phyloP scores from a whole-genome alignment of 2,329 filamentous ascomycete genomes.

The Paracoccidioides lutzii region DNA sequence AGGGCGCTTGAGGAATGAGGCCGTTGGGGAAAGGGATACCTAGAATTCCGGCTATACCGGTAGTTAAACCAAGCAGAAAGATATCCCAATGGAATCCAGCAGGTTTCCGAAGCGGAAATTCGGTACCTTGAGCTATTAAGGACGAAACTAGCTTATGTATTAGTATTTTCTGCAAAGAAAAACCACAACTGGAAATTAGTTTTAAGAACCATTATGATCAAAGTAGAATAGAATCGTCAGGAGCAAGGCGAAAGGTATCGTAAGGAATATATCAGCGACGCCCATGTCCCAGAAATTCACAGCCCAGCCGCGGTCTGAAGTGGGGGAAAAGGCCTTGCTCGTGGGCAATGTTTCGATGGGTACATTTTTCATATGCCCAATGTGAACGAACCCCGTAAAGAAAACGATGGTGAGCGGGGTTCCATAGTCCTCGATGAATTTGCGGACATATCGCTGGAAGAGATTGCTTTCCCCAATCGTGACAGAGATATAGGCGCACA shows the following conservation, averaged over 20 bases:
- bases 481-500: conserved; percentile 60
- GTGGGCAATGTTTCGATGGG: conserved; percentile 60
- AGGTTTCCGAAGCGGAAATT: conserved; percentile 68
- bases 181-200: neutral
- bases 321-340: conserved; percentile 66
- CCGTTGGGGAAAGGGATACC: conserved; percentile 73
- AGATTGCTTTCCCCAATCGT: conserved; percentile 57
- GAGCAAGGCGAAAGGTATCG: conserved; percentile 73
- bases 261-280: conserved; percentile 63
- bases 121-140: conserved; percentile 68
- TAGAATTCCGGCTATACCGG: conserved; percentile 59
- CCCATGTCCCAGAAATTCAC: conserved; percentile 69
- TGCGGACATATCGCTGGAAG: conserved; percentile 60
- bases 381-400: conserved; percentile 79
- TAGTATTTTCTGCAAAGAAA: conserved; percentile 8
- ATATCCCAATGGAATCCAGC: conserved; percentile 79
- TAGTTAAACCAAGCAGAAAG: conserved; percentile 67
- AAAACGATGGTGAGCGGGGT: conserved; percentile 73
- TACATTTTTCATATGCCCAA: conserved; percentile 66
- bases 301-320: conserved; percentile 59
- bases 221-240: conserved; percentile 81
- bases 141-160: conserved; percentile 49
- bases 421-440: conserved; percentile 82
- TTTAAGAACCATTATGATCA: conserved; percentile 61
- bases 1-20: conserved; percentile 70